phyloP scores from a whole-genome alignment of 176 grass and related monocot species.

The Oryza coarctata region DNA sequence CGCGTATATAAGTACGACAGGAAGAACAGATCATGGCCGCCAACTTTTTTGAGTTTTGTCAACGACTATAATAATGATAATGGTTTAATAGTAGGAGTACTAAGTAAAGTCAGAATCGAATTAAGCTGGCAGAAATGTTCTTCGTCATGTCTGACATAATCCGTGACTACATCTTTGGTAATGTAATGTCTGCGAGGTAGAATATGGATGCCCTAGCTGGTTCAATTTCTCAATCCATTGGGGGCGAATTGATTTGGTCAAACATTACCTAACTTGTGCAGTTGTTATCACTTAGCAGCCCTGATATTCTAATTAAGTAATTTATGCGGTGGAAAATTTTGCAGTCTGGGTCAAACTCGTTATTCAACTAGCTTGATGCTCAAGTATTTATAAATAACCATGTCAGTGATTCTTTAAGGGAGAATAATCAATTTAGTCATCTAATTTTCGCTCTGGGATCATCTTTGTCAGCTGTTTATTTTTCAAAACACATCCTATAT shows the following conservation, averaged over 20 bases:
- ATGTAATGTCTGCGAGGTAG: neutral
- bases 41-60: neutral
- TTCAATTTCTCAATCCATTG: neutral
- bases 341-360: neutral
- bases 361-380: neutral
- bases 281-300: neutral
- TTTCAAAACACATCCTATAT: no score
- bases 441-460: no score
- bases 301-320: neutral
- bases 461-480: no score
- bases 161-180: neutral
- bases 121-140: neutral
- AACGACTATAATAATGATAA: neutral
- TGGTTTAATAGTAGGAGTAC: neutral
- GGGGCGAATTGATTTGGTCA: neutral
- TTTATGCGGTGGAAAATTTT: neutral
- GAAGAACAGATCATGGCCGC: neutral
- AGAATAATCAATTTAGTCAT: no score
- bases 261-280: neutral
- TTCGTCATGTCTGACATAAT: conserved; percentile 16
- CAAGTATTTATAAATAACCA: neutral
- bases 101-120: neutral
- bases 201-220: neutral
- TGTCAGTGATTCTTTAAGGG: neutral
- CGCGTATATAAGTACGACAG: neutral